Conservation (phyloP, 2,329 filamentous ascomycete genomes). For the Penicillium brevicompactum region DNA sequence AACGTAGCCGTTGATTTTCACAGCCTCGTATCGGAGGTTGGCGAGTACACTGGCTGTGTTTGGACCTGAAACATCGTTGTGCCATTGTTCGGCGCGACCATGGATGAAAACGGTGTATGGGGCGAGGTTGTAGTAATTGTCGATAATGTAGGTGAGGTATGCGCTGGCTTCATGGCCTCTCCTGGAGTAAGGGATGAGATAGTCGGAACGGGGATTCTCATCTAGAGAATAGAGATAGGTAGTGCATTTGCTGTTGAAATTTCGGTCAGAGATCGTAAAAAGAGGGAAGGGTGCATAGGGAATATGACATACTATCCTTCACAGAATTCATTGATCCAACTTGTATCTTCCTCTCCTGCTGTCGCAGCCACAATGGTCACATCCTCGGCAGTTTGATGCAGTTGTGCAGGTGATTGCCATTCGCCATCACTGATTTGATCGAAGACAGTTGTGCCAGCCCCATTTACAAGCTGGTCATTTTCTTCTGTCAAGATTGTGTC, state of each 20-base stretch:
- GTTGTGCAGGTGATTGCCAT: no score
- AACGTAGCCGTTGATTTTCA: constrained; percentile 42
- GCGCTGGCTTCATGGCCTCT: constrained; percentile 65
- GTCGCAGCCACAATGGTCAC: background rate
- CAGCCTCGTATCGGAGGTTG: constrained; percentile 38
- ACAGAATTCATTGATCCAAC: background rate
- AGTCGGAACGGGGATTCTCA: background rate
- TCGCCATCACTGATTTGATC: no score
- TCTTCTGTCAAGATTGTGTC: no score
- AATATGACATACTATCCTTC: background rate
- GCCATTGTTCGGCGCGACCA: constrained; percentile 58
- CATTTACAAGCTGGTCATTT: no score
- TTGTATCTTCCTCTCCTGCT: background rate
- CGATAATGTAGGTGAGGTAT: constrained; percentile 64
- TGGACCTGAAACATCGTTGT: constrained; percentile 53
- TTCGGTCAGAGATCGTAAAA: background rate
- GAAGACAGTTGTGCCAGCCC: no score
- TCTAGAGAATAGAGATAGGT: background rate
- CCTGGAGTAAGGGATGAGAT: constrained; percentile 27
- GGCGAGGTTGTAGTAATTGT: constrained; percentile 61
- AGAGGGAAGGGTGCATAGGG: background rate
- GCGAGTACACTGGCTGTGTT: constrained; percentile 31
- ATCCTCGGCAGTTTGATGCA: background rate
- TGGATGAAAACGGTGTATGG: constrained; percentile 65
- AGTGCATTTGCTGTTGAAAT: background rate